Evolutionary conservation across 139 green algal genomes (phyloP), one percentile per base, ranked within the genome.

Genomic region (Coelastrella sp.): DNA sequence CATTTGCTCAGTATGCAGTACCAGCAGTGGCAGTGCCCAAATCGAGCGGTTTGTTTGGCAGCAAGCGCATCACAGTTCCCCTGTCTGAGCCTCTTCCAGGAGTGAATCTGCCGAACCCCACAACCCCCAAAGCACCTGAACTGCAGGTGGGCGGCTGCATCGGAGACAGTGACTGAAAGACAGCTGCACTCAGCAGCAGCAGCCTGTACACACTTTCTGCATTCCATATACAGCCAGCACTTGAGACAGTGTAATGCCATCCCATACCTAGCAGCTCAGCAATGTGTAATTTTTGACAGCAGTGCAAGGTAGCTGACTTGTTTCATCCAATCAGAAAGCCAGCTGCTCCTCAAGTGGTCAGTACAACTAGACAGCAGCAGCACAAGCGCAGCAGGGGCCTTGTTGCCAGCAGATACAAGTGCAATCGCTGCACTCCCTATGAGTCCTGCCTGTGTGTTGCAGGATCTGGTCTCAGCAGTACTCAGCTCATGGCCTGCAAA

Each of bases 21-120:
- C 88, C 88, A 60, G 88, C 88, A 58, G 88, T 91, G 8, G 88
- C 88, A 57, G 66, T 74, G 57, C 65, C 78, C 14, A 76, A 87
- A 63, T 25, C 83, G 7, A 80, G 63, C 7, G 70, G 79, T 56
- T 74, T 93, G 60, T 91, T 95, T 35, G 89, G 92, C 70, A 79
- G 83, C 58, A 92, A 89, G 63, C 89, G 93, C 65, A 58, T 95
- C 17, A 81, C 88, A 56, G 82, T 84, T 6, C 93, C 93, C 14
- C 80, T 95, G 35, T 92, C 84, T 65, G 93, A 93, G 89, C 89
- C 79, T 25, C 86, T 94, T 78, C 85, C 89, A 5, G 59, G 78
- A 27, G 89, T 93, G 61, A 81, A 90, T 70, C 76, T 90, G 61
- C 91, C 91, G 25, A 89, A 78, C 25, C 72, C 70, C 7, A 8